phyloP scores from a whole-genome alignment of 352 stramenopile species.

The Pythium apleroticum region DNA sequence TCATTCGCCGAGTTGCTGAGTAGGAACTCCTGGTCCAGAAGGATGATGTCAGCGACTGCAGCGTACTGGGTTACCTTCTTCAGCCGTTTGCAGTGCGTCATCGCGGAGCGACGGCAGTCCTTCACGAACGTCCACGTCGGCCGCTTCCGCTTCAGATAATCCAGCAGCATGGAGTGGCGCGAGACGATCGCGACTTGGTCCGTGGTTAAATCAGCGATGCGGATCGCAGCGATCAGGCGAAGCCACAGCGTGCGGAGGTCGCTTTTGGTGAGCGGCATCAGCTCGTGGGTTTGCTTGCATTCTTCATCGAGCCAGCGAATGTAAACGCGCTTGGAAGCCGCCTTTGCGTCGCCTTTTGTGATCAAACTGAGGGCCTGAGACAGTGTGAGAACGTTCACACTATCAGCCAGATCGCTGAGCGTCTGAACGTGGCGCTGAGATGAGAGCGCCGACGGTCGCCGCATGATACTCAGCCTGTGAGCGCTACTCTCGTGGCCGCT shows the following conservation, averaged over 20 bases:
- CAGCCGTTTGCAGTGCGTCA: slow-evolving; percentile 22
- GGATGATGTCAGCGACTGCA: slow-evolving; percentile 29
- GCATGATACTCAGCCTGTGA: neutral
- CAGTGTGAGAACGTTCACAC: slow-evolving; percentile 17
- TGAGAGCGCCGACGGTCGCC: slow-evolving; percentile 5
- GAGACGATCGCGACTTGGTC: slow-evolving; percentile 33
- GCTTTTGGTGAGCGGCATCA: slow-evolving; percentile 7
- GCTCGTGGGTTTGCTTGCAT: slow-evolving; percentile 19
- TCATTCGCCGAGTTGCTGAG: slow-evolving; percentile 36
- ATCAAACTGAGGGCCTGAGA: slow-evolving; percentile 13
- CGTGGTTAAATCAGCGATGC: slow-evolving; percentile 27
- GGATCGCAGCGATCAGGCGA: slow-evolving; percentile 31
- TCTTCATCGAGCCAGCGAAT: slow-evolving; percentile 27
- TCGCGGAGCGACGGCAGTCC: slow-evolving; percentile 31
- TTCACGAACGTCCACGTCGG: slow-evolving; percentile 41
- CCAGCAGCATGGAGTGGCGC: slow-evolving; percentile 25
- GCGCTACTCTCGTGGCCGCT: neutral
- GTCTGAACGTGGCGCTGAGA: neutral
- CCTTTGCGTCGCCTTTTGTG: neutral
- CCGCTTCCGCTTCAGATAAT: slow-evolving; percentile 29
- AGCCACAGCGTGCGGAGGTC: slow-evolving; percentile 31
- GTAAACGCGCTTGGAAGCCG: slow-evolving; percentile 1
- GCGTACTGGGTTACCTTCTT: slow-evolving; percentile 32
- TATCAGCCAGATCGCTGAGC: neutral
- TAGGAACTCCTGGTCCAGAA: slow-evolving; percentile 37